Evolutionary conservation across 441 rosid genomes (phyloP).

Genomic region (Syzygium malaccense): DNA sequence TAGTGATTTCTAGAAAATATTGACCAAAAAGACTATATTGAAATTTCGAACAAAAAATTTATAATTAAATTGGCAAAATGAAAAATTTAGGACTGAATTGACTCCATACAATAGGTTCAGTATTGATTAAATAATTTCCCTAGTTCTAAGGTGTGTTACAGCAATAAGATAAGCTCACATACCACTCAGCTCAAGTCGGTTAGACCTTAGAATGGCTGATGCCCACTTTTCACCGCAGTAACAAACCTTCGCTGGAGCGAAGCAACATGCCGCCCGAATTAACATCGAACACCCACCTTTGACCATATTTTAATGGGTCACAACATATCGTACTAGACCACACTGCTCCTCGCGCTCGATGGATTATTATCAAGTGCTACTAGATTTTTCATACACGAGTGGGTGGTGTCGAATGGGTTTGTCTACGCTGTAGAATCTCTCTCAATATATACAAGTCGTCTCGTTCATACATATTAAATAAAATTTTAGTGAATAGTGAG

Average conservation of each 20-base stretch:
- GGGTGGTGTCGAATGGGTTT: not conserved
- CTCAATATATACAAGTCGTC: not conserved
- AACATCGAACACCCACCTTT: not conserved
- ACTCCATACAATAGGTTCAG: too few relatives aligned
- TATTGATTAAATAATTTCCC: not conserved
- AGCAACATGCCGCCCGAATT: not conserved
- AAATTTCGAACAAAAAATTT: too few relatives aligned
- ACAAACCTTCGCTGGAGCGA: accelerated
- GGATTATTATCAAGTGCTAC: not conserved
- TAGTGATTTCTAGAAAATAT: too few relatives aligned
- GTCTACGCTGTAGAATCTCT: not conserved
- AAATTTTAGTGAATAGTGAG: too few relatives aligned
- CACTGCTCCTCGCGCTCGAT: not conserved
- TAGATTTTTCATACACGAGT: not conserved
- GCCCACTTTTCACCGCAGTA: accelerated
- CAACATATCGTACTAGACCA: not conserved
- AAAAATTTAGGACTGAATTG: too few relatives aligned
- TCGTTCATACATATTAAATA: too few relatives aligned
- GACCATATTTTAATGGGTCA: not conserved
- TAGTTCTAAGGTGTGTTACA: not conserved
- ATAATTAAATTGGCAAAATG: too few relatives aligned
- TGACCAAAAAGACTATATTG: too few relatives aligned
- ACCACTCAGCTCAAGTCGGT: accelerated
- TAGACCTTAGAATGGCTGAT: not conserved
- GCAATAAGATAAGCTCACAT: not conserved